Evolutionary conservation across 31 red algal genomes (phyloP).

Genomic region (Porphyra umbilicalis): DNA sequence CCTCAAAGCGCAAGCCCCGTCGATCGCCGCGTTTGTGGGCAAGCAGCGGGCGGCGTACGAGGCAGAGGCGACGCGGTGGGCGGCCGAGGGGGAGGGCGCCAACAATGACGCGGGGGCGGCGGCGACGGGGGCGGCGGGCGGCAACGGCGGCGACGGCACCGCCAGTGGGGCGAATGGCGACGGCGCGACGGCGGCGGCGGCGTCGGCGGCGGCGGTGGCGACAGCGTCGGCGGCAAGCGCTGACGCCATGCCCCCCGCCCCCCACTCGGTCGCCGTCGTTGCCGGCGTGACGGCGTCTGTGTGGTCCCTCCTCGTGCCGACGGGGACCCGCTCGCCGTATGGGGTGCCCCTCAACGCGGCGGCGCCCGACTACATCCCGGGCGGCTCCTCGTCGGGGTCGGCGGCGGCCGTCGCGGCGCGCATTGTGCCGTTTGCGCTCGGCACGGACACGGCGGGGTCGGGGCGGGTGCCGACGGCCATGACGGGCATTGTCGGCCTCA

Average conservation of each 20-base stretch:
- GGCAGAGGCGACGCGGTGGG: conserved; percentile 60
- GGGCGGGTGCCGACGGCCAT: conserved; percentile 46
- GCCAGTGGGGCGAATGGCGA: background rate
- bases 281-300: conserved; percentile 60
- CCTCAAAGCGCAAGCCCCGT: conserved; percentile 13
- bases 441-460: conserved; percentile 65
- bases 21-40: conserved; percentile 34
- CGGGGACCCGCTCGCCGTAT: conserved; percentile 28
- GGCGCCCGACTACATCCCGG: conserved; percentile 40
- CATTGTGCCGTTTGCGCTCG: conserved; percentile 58
- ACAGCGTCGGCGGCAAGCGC: background rate
- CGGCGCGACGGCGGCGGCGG: background rate
- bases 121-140: conserved; percentile 4
- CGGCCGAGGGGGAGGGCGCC: conserved; percentile 53
- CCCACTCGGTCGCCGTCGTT: conserved; percentile 12
- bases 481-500: conserved; percentile 58
- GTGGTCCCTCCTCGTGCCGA: conserved; percentile 46
- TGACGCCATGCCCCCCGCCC: background rate
- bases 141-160: background rate
- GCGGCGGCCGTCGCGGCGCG: conserved; percentile 62
- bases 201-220: background rate
- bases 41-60: conserved; percentile 33
- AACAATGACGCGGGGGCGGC: conserved; percentile 55
- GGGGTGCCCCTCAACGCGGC: conserved; percentile 18
- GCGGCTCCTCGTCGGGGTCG: conserved; percentile 78